Conservation (phyloP, 2,329 filamentous ascomycete genomes). For the Trichoderma brevicompactum region DNA sequence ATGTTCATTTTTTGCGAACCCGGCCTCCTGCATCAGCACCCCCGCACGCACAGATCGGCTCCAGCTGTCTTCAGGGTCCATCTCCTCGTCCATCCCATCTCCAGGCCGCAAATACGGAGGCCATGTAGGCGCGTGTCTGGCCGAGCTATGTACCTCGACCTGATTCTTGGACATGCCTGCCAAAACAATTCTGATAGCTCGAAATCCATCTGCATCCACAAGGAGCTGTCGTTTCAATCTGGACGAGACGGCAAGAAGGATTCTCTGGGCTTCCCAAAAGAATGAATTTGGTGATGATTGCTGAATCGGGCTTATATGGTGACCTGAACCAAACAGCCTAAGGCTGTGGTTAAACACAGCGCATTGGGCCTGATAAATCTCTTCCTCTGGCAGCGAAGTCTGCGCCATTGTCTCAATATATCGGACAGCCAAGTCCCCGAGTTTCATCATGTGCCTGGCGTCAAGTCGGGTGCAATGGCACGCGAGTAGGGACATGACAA, state of each 20-base stretch:
- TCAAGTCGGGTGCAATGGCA: slow-evolving; percentile 42
- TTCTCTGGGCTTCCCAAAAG: slow-evolving; percentile 61
- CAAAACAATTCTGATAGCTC: slow-evolving; percentile 58
- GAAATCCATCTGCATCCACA: slow-evolving; percentile 57
- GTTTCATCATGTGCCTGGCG: slow-evolving; percentile 40
- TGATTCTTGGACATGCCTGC: slow-evolving; percentile 57
- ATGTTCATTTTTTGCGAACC: slow-evolving; percentile 52
- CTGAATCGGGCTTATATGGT: slow-evolving; percentile 34
- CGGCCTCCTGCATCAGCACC: slow-evolving; percentile 59
- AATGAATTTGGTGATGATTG: slow-evolving; percentile 39
- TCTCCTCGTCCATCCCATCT: slow-evolving; percentile 63
- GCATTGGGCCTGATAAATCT: slow-evolving; percentile 39
- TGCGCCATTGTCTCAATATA: slow-evolving; percentile 36
- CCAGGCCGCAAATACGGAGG: slow-evolving; percentile 62
- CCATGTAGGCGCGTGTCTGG: slow-evolving; percentile 58
- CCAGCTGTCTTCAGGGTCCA: slow-evolving; percentile 55
- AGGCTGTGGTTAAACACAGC: slow-evolving; percentile 41
- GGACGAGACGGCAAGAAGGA: slow-evolving; percentile 57
- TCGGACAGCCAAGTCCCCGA: slow-evolving; percentile 38
- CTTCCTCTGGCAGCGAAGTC: slow-evolving; percentile 26
- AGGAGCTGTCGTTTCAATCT: slow-evolving; percentile 53
- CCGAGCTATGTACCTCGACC: slow-evolving; percentile 53
- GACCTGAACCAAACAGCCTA: slow-evolving; percentile 36
- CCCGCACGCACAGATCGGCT: slow-evolving; percentile 59
- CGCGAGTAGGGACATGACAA: slow-evolving; percentile 37